Evolutionary conservation across 106 monocot genomes (phyloP).

Genomic region (Acanthochlamys bracteata): DNA sequence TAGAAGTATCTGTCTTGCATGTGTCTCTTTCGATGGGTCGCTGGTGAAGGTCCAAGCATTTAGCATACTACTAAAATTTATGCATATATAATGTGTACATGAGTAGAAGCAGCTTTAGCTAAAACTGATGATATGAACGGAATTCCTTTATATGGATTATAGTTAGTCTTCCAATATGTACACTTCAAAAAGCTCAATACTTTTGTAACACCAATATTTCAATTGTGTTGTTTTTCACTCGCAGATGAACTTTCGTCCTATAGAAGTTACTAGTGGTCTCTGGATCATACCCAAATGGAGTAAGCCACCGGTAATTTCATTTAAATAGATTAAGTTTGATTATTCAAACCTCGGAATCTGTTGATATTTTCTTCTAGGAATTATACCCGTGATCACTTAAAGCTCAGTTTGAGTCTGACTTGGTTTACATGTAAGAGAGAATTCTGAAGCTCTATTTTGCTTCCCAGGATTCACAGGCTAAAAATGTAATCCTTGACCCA

Average conservation of each 20-base stretch:
- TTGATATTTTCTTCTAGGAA: too few species aligned
- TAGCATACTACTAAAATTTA: too few species aligned
- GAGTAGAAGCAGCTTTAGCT: too few species aligned
- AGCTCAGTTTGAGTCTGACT: not conserved
- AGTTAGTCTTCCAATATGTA: too few species aligned
- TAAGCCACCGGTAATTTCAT: slow-evolving; percentile 50
- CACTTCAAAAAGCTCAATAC: too few species aligned
- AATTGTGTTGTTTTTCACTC: not conserved
- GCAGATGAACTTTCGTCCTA: slow-evolving; percentile 70
- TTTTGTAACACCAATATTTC: not conserved
- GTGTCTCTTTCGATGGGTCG: too few species aligned
- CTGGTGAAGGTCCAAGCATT: too few species aligned
- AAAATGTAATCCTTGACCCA: slow-evolving; percentile 79
- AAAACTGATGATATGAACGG: too few species aligned
- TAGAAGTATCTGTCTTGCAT: too few species aligned
- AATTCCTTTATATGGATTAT: too few species aligned
- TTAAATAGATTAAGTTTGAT: not conserved
- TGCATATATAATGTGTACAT: too few species aligned
- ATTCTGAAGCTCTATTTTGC: not conserved
- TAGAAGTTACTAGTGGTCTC: slow-evolving; percentile 55
- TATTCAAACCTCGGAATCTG: not conserved
- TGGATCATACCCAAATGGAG: slow-evolving; percentile 89
- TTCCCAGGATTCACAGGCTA: slow-evolving; percentile 61
- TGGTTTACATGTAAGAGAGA: not conserved
- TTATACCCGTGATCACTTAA: too few species aligned